Evolutionary conservation across 148 eudicot species (phyloP), one percentile per base, ranked within the genome.

Genomic region (Persicaria maculosa): DNA sequence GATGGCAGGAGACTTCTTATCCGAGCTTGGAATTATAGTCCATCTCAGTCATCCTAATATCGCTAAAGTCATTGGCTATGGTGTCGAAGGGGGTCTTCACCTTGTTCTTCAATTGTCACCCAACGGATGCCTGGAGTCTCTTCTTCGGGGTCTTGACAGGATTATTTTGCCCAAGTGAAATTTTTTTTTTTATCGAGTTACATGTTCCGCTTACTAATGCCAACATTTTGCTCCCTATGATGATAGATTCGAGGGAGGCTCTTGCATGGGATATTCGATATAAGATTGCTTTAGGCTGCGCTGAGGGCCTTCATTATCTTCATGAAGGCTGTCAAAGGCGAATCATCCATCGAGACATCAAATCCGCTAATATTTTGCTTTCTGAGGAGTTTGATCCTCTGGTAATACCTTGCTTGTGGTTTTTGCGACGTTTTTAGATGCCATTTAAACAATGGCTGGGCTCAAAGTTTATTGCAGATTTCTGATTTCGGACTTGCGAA

Each of bases 401-500:
- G 90, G 90, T 87, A 76, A 6, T 12, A 48, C 40, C 40, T 31
- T 31, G 40, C 2, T 31, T 31, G 40, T 31, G 40, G 40, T 31
- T 31, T 31, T 25, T 25, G 31, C 31, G 31, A 25, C 31, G 31
- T 25, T 25, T 25, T 31, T 1, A 31, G 40, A 31, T 31, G 1
- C 40, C 40, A 31, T 31, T 31, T 31, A 3, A 31, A 31, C 40
- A 31, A 31, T 31, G 40, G 40, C 40, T 31, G 40, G 40, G 40
- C 40, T 31, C 2, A 3, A 31, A 75, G 36, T 72, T 78, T 12
- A 14, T 47, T 75, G 83, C 80, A 95, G 99, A 90, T 95, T 67
- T 94, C 96, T 3, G 98, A 94, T 86, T 95, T 95, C 74, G 98
- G 98, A 76, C 90, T 95, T 19, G 98, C 98, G 59, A 95, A 95